Evolutionary conservation across 2,329 filamentous ascomycete genomes (phyloP), one percentile per base, ranked within the genome.

Genomic region (Lachnellula occidentalis): DNA sequence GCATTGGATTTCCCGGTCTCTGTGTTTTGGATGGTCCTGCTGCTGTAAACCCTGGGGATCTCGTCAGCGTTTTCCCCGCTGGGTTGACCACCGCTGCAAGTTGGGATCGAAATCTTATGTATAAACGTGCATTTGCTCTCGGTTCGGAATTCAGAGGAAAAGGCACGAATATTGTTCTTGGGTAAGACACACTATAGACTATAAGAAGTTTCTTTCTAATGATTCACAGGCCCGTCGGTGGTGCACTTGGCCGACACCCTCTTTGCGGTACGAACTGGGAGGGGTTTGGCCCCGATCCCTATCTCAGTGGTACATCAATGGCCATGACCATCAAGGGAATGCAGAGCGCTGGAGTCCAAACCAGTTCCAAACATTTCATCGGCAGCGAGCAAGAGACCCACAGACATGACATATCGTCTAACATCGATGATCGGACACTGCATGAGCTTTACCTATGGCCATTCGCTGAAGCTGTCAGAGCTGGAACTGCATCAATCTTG

Each of bases 361-460:
- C 85, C 56, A 83, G 79, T 67, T 79, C 52, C 7, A 91, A 80
- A 69, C 63, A 65, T 43, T 63, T 88, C 90, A 71, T 88, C 19
- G 49, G 36, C 8, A 51, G 39, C 24, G 49, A 51, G 39, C 49
- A 94, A 72, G 82, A 88, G n/a, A 56, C 56, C 14, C 49, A 54
- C 15, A 41, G 60, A 34, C 12, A 56, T 5, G 39, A 45, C 14
- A 51, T 57, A 27, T 54, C 50, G 3, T 46, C 55, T 7, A 49
- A 92, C 65, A 83, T 94, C 34, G 87, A 90, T 56, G 88, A 90
- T 64, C 77, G 85, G 21, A 84, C 85, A 0, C 66, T 88, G 60
- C 86, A 89, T 64, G 87, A 90, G 69, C 72, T 94, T 1, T 95
- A 94, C 64, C 77, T 85, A 0, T 94, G 89, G 89, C 90, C 90